Evolutionary conservation across 331 rosid species (phyloP), one percentile per base, ranked within the genome.

Genomic region (Rhamnella rubrinervis): DNA sequence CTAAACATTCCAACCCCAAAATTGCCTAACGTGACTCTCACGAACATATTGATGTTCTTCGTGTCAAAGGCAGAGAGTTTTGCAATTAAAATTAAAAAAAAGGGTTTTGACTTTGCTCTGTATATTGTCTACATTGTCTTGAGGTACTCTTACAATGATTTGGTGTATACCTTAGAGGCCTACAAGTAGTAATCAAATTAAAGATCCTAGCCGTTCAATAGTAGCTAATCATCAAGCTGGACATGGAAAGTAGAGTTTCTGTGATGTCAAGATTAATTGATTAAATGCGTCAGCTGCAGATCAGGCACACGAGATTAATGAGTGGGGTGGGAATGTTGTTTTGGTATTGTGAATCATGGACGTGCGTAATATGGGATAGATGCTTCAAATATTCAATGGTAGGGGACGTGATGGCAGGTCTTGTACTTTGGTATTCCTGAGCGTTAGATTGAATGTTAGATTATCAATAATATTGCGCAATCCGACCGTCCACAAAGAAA

Each of bases 21-120:
- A 16, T 8, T 25, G 49, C 70, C 75, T 84, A 78, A 78, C 82
- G 91, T 89, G 96, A 80, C 40, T 74, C 65, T 83, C 92, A 83
- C 88, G 82, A 84, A 75, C 70, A 46, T 66, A 10, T 44, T 44
- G 15, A 56, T 67, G 61, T 58, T 47, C 49, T 65, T 64, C 51
- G 49, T 57, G 75, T 81, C 59, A 69, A 76, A 58, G 78, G 77
- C 55, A 70, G 69, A 71, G 23, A 41, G 39, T 38, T 65, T 62
- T 2, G n/a, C 7, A 40, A 31, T 16, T 1, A 58, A 12, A 44
- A 7, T 1, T 44, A 0, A 0, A 14, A 11, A 9, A 40, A 44
- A 4, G 49, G 49, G 10, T 41, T 44, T 44, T 44, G 49, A 44
- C 49, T 44, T 44, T 40, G 9, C 1, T 8, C 47, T 11, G 6